A percentile compares a stretch with the other conserved stretches of the same genome.
phyloP scores from a whole-genome alignment of 2,329 filamentous ascomycete genomes.

The Chlorencoelia australis region DNA sequence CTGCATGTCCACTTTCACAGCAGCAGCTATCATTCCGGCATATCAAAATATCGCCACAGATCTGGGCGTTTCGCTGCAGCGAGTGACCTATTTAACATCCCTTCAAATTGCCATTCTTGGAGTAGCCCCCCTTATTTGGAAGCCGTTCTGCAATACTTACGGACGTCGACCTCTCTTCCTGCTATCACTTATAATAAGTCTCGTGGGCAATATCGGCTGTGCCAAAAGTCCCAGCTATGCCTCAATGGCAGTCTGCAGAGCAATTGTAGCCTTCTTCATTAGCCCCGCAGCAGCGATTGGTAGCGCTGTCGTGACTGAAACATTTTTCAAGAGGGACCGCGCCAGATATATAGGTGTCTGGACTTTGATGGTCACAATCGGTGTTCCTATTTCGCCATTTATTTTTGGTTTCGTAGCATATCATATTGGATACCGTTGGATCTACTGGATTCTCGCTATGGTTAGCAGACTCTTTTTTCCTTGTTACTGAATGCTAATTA shows the following conservation, averaged over 20 bases:
- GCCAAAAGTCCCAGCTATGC: slow-evolving; percentile 37
- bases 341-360: slow-evolving; percentile 43
- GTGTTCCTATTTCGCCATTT: slow-evolving; percentile 16
- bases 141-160: slow-evolving; percentile 39
- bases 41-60: slow-evolving; percentile 38
- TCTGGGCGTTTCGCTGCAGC: slow-evolving; percentile 33
- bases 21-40: slow-evolving; percentile 39
- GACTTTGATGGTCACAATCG: slow-evolving; percentile 28
- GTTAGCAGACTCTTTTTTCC: slow-evolving; percentile 24
- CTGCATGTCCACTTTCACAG: slow-evolving; percentile 41
- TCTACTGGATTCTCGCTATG: slow-evolving; percentile 35
- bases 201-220: slow-evolving; percentile 41
- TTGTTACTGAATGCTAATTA: slow-evolving; percentile 15
- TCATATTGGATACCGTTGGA: slow-evolving; percentile 5
- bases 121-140: slow-evolving; percentile 42
- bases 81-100: slow-evolving; percentile 38
- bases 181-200: slow-evolving; percentile 33
- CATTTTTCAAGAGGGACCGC: slow-evolving; percentile 42
- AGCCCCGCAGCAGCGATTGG: slow-evolving; percentile 39
- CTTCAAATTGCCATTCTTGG: slow-evolving; percentile 43
- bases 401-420: slow-evolving; percentile 32
- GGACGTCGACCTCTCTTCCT: slow-evolving; percentile 42
- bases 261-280: slow-evolving; percentile 42
- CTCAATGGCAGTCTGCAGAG: slow-evolving; percentile 37
- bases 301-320: slow-evolving; percentile 46